Percentiles rank a stretch among this genome's conserved stretches.
Evolutionary conservation across 1,284 basidiomycete genomes (phyloP).

Genomic region (Sutorius eximius): DNA sequence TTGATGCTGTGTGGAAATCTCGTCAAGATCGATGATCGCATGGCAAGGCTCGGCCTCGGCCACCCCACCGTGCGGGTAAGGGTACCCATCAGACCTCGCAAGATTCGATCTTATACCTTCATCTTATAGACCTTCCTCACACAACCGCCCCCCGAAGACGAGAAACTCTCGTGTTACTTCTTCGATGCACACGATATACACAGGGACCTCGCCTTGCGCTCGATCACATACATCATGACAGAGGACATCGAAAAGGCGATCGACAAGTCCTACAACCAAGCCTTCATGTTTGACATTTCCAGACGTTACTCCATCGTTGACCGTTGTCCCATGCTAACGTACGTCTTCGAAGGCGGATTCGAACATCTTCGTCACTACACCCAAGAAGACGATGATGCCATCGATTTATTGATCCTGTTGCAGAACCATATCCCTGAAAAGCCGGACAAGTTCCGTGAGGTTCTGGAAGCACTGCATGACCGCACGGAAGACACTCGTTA

Average conservation of each 20-base stretch:
- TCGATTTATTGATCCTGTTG: constrained; percentile 23
- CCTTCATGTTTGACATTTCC: constrained; percentile 33
- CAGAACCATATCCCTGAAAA: constrained; percentile 27
- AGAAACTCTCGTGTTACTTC: constrained; percentile 19
- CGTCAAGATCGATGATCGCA: constrained; percentile 29
- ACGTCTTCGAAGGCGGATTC: constrained; percentile 32
- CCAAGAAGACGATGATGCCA: constrained; percentile 29
- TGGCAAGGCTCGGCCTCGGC: constrained; percentile 23
- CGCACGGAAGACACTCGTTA: constrained; percentile 22
- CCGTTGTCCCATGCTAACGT: constrained; percentile 31
- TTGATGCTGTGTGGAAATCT: constrained; percentile 30
- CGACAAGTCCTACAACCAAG: constrained; percentile 20
- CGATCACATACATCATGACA: constrained; percentile 32
- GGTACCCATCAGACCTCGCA: background rate
- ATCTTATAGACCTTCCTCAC: constrained; percentile 26
- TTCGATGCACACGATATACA: constrained; percentile 25
- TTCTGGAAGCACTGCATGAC: constrained; percentile 30
- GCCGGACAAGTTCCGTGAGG: constrained; percentile 20
- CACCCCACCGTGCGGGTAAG: constrained; percentile 29
- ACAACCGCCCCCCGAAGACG: constrained; percentile 15
- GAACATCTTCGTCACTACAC: constrained; percentile 30
- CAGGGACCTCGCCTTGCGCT: constrained; percentile 32
- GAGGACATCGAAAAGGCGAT: constrained; percentile 29
- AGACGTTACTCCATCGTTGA: constrained; percentile 26
- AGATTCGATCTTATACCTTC: constrained; percentile 6